Conservation (phyloP, 2,329 filamentous ascomycete genomes). For the Talaromyces piceae region DNA sequence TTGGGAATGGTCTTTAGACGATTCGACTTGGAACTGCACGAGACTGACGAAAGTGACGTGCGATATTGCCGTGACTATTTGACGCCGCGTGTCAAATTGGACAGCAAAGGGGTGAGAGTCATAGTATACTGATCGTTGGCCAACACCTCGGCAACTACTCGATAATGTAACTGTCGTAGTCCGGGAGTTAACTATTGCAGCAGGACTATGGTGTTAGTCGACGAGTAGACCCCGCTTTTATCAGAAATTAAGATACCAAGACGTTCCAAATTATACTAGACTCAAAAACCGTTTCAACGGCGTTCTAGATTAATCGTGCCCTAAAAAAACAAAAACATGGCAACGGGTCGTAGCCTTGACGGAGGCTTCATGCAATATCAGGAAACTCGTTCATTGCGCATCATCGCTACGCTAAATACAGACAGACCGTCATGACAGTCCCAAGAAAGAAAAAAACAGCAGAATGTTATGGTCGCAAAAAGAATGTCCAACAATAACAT, state of each 20-base stretch:
- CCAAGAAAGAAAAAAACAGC: neutral
- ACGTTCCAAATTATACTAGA: too few relatives aligned
- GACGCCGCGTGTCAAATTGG: conserved; percentile 17
- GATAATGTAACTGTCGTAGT: too few relatives aligned
- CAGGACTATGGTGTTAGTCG: too few relatives aligned
- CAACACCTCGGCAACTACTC: neutral
- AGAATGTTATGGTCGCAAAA: neutral
- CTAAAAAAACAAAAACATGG: too few relatives aligned
- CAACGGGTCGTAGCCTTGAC: too few relatives aligned
- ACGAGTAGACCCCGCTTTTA: too few relatives aligned
- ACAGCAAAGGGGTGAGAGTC: conserved; percentile 20
- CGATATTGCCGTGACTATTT: conserved; percentile 8
- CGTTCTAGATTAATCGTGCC: neutral
- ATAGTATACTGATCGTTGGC: conserved; percentile 9
- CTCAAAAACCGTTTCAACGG: too few relatives aligned
- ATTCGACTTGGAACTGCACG: conserved; percentile 9
- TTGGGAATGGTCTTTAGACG: conserved; percentile 10
- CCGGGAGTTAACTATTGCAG: too few relatives aligned
- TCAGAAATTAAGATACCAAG: too few relatives aligned
- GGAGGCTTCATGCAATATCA: too few relatives aligned
- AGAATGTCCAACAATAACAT: neutral
- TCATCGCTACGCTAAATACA: neutral
- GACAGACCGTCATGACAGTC: neutral
- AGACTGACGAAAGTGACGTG: conserved; percentile 9
- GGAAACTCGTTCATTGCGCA: neutral